phyloP scores from a whole-genome alignment of 2,329 filamentous ascomycete species.

The Aureobasidium namibiae region DNA sequence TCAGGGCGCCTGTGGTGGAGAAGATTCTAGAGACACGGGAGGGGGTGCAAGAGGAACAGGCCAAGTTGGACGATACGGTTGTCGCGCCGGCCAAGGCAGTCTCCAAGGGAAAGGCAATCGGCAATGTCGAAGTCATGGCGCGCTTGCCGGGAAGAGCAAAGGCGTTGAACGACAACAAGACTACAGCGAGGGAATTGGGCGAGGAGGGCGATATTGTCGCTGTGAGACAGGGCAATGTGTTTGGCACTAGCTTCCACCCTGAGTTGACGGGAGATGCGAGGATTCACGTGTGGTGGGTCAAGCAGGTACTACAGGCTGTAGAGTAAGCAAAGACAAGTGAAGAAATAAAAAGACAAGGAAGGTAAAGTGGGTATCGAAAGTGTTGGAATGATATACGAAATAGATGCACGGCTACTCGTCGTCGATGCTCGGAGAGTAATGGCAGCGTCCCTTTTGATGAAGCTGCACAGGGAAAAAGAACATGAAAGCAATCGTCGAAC shows the following conservation, averaged over 20 bases:
- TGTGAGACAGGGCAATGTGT: slow-evolving; percentile 80
- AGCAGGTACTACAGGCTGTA: slow-evolving; percentile 46
- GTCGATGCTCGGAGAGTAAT: slow-evolving; percentile 4
- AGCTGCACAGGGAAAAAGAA: not conserved
- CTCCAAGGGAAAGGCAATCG: slow-evolving; percentile 36
- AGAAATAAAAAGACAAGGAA: not conserved
- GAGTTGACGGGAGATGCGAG: slow-evolving; percentile 81
- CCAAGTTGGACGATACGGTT: slow-evolving; percentile 39
- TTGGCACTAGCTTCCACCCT: slow-evolving; percentile 93
- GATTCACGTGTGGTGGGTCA: slow-evolving; percentile 91
- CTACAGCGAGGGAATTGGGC: slow-evolving; percentile 37
- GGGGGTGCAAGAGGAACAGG: slow-evolving; percentile 45
- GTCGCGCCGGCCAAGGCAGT: slow-evolving; percentile 49
- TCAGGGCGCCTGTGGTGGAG: slow-evolving; percentile 88
- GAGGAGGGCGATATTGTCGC: slow-evolving; percentile 73
- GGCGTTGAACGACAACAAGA: slow-evolving; percentile 39
- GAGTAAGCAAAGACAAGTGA: not conserved
- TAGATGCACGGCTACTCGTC: slow-evolving; percentile 1
- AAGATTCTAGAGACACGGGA: slow-evolving; percentile 53
- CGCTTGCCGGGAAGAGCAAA: slow-evolving; percentile 46
- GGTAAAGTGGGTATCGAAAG: not conserved
- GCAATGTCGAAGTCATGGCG: slow-evolving; percentile 51
- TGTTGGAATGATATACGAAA: slow-evolving; percentile 5
- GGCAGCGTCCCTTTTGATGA: not conserved
- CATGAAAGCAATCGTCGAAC: not conserved